Evolutionary conservation across 345 rosid genomes (phyloP), one percentile per base, ranked within the genome.

Genomic region (Sonneratia alba): DNA sequence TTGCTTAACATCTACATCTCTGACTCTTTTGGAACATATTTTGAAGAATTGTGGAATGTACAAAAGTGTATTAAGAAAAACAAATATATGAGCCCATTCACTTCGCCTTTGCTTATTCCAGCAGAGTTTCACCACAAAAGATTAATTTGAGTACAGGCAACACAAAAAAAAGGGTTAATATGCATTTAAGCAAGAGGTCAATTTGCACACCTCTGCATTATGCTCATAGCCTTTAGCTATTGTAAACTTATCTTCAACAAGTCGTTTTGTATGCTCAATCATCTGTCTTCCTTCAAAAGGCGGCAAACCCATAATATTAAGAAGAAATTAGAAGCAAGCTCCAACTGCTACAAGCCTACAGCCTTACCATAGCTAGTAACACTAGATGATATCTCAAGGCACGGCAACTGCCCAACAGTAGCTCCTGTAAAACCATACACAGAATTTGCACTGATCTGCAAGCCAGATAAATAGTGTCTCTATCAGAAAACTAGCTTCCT

Each of bases 381-480:
- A 70, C 99, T 95, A 59, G 99, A 95, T 43, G 99, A 95, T 81
- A 95, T 95, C 85, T 90, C 97, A 42, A 92, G 68, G 79, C 99
- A 95, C 13, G 99, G 99, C 71, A 92, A 86, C 80, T 92, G 97
- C 80, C 86, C 97, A 81, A 86, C 76, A 75, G 96, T 92, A 78
- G 97, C 98, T 78, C 97, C 99, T 3, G 99, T 95, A 82, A 95
- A 95, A 70, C 99, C 99, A 75, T 92, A 95, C 2, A 92, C 99
- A 66, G 99, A 92, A 84, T 95, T 95, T 67, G 98, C 99, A 82
- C 98, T 92, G 75, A 95, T 69, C 98, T 95, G 89, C 43, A 74
- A 55, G 36, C 65, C 42, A 71, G 64, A 49, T 3, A 27, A n/a
- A 55, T 36, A 36, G 21, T n/a, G 66, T 15, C 38, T 61, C 15